Base-by-base conservation (phyloP, 2,329 filamentous ascomycete species). In the Ceratocystis eucalypticola region DNA sequence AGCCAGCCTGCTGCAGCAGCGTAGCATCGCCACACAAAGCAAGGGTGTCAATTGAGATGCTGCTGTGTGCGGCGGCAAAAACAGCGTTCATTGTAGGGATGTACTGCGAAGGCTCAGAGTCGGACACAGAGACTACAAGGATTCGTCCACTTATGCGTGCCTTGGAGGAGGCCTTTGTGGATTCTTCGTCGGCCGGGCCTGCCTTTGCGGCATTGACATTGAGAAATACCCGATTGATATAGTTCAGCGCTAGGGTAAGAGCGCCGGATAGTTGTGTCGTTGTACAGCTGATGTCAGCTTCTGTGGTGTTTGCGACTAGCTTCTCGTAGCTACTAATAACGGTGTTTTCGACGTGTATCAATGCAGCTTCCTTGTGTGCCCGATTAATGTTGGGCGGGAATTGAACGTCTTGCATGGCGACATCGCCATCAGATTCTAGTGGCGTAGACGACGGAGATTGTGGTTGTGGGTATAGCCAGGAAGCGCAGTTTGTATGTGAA, bases 81-180 rank as follows among this genome's bases (percentile, higher is more conserved):
- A 97, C 96, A 71, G 88, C 85, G 77, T 99, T 99, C 94, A 99
- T 99, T 71, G 96, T 94, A 0, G 93, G 88, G 66, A 99, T 99
- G 78, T 99, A 99, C 75, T 97, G 88, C 4, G 91, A 86, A 0
- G 96, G 84, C 71, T 93, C 89, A 53, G 82, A 82, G 72, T 91
- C 91, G 61, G 90, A 96, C 3, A 96, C 91, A 61, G 89, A 96
- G 65, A 99, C 75, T 69, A 97, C 86, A 65, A 99, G 82, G 72
- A 99, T 96, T 68, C 94, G 88, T 50, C 75, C 76, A 25, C 75
- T 76, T 37, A 77, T 70, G 4, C 75, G 71, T 6, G 74, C 71
- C 17, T 66, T 66, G n/a, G 65, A 46, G 22, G 53, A n/a, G 15
- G 87, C 88, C 70, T 89, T 87, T 22, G 94, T 79, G 12, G 59